Base-by-base conservation (phyloP, 305 asterid genomes). In the Withania somnifera region DNA sequence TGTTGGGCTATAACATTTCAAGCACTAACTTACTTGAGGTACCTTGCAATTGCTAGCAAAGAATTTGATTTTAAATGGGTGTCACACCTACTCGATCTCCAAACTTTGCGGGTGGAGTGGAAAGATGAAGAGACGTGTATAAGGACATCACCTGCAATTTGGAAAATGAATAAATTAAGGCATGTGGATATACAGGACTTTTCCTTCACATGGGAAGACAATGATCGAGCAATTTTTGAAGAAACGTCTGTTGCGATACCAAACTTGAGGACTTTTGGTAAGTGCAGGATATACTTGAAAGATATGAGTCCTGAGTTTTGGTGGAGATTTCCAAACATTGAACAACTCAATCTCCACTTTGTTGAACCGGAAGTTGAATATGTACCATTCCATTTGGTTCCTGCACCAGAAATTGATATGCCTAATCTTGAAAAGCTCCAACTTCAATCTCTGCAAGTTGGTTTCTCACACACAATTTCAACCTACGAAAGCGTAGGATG, bases 161-260 rank as follows among this genome's bases (percentile, higher is more conserved):
- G 80, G 84, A 45, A 34, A 38, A 47, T 82, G 87, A 36, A 7
- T 6, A 82, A 50, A 11, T 51, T 85, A 40, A 79, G 82, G 63
- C 84, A 64, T 75, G 14, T 83, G 11, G 68, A 79, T 71, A 36
- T 79, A 9, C 20, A 56, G 7, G 14, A 22, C 8, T 53, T n/a
- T n/a, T 7, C 40, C 5, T 81, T 81, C 68, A 45, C 1, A 68
- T 52, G 26, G 40, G 66, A n/a, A 14, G 52, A 22, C 8, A 40
- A 42, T 0, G 40, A 50, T 5, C 19, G 60, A 22, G 57, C 19
- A 69, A 8, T 3, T 22, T 13, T 42, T 0, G 47, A 17, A 26
- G 56, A 53, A 14, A 20, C 54, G 26, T 42, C 50, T 30, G 0
- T 13, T 69, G 32, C 22, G 20, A 32, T 76, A 7, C 36, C 53